These are phyloP conservation scores for Candida mattraensis DNA, from an alignment of 805 yeast genomes.

Conservation along the genomic window DNA sequence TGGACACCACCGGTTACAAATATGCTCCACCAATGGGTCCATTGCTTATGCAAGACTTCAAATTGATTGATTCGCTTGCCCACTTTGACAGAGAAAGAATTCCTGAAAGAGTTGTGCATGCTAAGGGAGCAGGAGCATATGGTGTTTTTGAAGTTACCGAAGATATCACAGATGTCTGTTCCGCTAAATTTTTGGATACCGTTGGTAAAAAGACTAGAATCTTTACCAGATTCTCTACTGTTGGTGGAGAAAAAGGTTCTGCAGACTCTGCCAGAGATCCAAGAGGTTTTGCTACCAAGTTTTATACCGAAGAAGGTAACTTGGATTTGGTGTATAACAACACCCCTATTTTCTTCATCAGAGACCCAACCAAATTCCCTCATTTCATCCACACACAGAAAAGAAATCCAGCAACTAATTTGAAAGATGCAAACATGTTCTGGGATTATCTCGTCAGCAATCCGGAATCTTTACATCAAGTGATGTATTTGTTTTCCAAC, in stretches of 20 bases:
- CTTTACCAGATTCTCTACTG: constrained; percentile 79
- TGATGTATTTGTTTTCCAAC: constrained; percentile 70
- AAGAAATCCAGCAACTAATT: constrained; percentile 78
- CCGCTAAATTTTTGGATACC: constrained; percentile 66
- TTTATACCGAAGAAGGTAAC: constrained; percentile 83
- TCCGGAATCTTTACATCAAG: constrained; percentile 75
- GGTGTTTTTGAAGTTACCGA: constrained; percentile 87
- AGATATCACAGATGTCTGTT: constrained; percentile 71
- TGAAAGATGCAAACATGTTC: constrained; percentile 77
- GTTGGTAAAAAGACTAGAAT: constrained; percentile 80
- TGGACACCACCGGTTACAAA: constrained; percentile 38
- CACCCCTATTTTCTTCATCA: constrained; percentile 80
- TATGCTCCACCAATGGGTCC: constrained; percentile 56
- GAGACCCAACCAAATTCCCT: constrained; percentile 86
- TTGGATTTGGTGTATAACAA: constrained; percentile 84
- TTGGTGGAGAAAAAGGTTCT: constrained; percentile 82
- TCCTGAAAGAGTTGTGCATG: constrained; percentile 92
- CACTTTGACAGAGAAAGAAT: constrained; percentile 89
- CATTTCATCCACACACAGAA: constrained; percentile 88
- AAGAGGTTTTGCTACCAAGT: constrained; percentile 78
- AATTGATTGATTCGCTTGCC: constrained; percentile 75
- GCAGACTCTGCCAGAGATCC: constrained; percentile 87
- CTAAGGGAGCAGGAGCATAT: constrained; percentile 90
- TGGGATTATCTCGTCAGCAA: constrained; percentile 81
- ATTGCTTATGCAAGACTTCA: constrained; percentile 75